Percentiles rank a stretch among this genome's conserved stretches.
phyloP scores from a whole-genome alignment of 2,329 filamentous ascomycete species.

The Fusarium palustre region DNA sequence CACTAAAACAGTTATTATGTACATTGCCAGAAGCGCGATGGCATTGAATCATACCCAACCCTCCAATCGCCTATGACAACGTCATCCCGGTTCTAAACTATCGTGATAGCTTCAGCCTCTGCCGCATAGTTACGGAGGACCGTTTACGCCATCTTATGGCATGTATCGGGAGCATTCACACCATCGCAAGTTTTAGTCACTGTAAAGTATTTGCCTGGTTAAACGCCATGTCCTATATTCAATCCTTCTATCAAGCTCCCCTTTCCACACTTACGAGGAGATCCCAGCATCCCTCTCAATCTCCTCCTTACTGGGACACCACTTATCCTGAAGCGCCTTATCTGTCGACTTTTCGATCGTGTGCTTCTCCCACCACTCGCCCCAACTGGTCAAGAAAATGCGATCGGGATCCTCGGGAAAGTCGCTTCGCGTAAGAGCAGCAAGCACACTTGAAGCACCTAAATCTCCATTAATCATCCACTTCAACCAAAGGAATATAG shows the following conservation, averaged over 20 bases:
- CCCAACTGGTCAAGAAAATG: conserved; percentile 68
- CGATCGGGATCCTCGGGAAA: conserved; percentile 63
- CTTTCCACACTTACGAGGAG: conserved; percentile 4
- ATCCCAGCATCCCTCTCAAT: conserved; percentile 59
- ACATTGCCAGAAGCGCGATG: background rate
- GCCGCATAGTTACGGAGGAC: background rate
- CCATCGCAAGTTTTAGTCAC: background rate
- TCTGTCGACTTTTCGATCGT: conserved; percentile 57
- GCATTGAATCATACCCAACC: background rate
- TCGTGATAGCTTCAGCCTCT: background rate
- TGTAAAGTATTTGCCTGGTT: background rate
- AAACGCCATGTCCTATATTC: background rate
- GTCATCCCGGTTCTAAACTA: background rate
- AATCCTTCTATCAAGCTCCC: too few relatives aligned
- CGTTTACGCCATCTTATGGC: background rate
- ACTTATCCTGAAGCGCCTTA: conserved; percentile 63
- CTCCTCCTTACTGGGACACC: conserved; percentile 60
- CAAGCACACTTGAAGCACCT: conserved; percentile 61
- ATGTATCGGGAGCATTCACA: background rate
- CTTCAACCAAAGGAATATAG: too few relatives aligned
- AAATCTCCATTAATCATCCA: too few relatives aligned
- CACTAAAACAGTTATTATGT: background rate
- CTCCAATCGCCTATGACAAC: background rate
- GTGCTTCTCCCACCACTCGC: conserved; percentile 65
- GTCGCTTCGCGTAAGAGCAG: conserved; percentile 58